A percentile compares a stretch with the other conserved stretches of the same genome.
Conservation (phyloP, 2,329 filamentous ascomycete genomes). For the Penicillium sp. region DNA sequence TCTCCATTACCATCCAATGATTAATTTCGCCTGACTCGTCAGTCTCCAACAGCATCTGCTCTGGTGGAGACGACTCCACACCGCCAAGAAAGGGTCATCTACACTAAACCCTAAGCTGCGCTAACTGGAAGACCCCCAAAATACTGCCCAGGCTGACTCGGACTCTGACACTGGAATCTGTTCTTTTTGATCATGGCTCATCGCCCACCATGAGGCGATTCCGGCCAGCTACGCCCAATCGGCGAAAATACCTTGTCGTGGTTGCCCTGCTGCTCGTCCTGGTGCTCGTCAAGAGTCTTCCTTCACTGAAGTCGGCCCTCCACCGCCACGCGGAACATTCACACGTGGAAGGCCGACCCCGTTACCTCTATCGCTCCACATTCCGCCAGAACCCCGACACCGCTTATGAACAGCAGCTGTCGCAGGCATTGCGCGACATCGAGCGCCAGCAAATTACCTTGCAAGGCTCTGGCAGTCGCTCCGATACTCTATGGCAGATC, state of each 20-base stretch:
- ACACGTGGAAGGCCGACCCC: conserved; percentile 21
- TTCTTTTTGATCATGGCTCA: neutral
- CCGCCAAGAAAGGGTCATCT: neutral
- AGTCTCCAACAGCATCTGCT: too few species aligned
- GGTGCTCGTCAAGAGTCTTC: conserved; percentile 15
- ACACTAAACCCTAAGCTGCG: neutral
- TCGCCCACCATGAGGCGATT: conserved; percentile 1
- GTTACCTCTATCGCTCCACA: conserved; percentile 33
- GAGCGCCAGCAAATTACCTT: conserved; percentile 21
- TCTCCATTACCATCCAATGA: too few species aligned
- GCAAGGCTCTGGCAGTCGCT: conserved; percentile 9
- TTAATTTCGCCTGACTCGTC: too few species aligned
- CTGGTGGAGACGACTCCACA: neutral
- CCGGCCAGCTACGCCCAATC: neutral
- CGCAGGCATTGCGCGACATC: conserved; percentile 27
- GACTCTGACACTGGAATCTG: neutral
- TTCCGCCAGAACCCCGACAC: conserved; percentile 33
- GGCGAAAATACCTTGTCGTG: neutral
- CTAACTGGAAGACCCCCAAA: too few species aligned
- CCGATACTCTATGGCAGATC: conserved; percentile 38
- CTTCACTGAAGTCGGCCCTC: neutral
- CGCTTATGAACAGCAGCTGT: conserved; percentile 31
- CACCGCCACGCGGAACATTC: conserved; percentile 4
- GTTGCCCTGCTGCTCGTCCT: neutral
- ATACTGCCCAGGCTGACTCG: neutral